phyloP scores from a whole-genome alignment of 2,329 filamentous ascomycete species.

The Teratosphaeria pseudoeucalypti region DNA sequence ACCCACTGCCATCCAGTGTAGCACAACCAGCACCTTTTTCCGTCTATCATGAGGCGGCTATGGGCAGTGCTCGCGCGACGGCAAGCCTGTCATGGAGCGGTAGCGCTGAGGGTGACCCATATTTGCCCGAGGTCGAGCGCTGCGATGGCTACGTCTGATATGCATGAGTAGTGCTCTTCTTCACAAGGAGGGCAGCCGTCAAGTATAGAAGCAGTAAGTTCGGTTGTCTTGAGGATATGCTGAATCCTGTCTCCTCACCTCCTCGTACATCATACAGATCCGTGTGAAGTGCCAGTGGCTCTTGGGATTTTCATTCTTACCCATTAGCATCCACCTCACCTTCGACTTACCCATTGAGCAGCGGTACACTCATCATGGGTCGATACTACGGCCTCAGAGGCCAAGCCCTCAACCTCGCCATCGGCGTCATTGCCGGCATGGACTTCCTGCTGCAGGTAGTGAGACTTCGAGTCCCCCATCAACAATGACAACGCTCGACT shows the following conservation, averaged over 20 bases:
- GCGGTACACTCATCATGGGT: neutral
- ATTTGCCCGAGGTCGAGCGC: neutral
- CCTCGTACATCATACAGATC: neutral
- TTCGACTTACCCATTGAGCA: neutral
- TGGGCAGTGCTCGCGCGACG: neutral
- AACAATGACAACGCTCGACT: no score
- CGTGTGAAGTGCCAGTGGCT: neutral
- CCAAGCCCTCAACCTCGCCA: constrained; percentile 21
- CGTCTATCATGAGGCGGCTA: neutral
- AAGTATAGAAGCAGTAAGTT: neutral
- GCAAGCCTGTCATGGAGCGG: neutral
- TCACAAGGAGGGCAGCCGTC: no score
- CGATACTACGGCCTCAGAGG: neutral
- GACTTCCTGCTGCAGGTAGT: constrained; percentile 19
- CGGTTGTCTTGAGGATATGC: neutral
- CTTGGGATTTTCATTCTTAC: neutral
- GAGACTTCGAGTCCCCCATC: no score
- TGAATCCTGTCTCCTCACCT: neutral
- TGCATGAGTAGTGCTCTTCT: neutral
- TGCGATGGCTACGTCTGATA: neutral
- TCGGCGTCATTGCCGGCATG: constrained; percentile 34
- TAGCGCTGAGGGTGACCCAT: neutral
- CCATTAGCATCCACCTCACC: no score
- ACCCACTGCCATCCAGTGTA: neutral
- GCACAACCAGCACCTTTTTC: neutral